Percentiles rank a stretch among this genome's conserved stretches.
Conservation (phyloP, 805 yeast species). For the Yarrowia sp. region DNA sequence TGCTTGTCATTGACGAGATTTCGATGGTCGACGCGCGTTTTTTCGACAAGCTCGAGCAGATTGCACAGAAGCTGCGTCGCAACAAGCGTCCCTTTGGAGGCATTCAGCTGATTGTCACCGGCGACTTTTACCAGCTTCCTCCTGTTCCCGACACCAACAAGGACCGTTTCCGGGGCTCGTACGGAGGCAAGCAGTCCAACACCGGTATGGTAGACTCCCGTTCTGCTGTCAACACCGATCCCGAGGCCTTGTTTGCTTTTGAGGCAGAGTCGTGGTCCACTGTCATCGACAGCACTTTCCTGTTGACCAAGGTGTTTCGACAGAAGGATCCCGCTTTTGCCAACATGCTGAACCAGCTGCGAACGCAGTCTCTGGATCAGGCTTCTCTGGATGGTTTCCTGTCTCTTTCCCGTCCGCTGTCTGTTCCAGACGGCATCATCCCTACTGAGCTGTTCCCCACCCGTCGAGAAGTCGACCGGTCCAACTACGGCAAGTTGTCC, state of each 20-base stretch:
- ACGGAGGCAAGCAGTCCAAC: background rate
- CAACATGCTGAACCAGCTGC: conserved; percentile 72
- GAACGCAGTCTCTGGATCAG: conserved; percentile 64
- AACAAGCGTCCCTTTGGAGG: conserved; percentile 81
- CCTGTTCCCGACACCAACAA: conserved; percentile 55
- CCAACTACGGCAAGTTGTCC: conserved; percentile 57
- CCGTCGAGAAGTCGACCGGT: conserved; percentile 74
- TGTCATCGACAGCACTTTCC: conserved; percentile 61
- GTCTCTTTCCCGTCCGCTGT: conserved; percentile 37
- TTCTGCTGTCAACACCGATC: conserved; percentile 2
- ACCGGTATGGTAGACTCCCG: conserved; percentile 13
- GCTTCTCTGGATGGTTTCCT: conserved; percentile 52
- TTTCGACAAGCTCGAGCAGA: conserved; percentile 66
- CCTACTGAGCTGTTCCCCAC: conserved; percentile 92
- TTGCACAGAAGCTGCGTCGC: conserved; percentile 59
- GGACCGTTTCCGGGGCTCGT: background rate
- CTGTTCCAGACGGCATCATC: conserved; percentile 67
- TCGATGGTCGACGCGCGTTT: conserved; percentile 88
- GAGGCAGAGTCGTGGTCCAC: conserved; percentile 68
- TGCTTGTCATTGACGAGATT: conserved; percentile 83
- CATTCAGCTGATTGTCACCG: conserved; percentile 80
- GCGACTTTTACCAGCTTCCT: conserved; percentile 96
- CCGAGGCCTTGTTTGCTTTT: conserved; percentile 60
- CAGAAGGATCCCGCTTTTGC: conserved; percentile 76
- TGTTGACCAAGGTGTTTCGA: conserved; percentile 78